Evolutionary conservation across 2,329 filamentous ascomycete genomes (phyloP).

Genomic region (Pestalotiopsis sp.): DNA sequence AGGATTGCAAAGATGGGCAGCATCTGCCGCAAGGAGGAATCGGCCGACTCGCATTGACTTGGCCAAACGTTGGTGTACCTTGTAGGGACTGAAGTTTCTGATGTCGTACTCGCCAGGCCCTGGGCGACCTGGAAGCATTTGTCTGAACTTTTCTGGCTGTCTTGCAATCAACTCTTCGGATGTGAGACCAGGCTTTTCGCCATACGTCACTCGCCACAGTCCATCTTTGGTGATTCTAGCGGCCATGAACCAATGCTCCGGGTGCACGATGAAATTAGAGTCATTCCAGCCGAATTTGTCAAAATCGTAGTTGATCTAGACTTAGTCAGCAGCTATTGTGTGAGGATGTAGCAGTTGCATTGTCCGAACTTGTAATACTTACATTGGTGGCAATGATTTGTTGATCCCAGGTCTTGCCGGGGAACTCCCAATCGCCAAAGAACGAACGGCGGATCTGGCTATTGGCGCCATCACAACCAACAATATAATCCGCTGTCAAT

Average conservation of each 20-base stretch:
- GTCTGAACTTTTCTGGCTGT: slow-evolving; percentile 47
- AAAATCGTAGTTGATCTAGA: slow-evolving; percentile 44
- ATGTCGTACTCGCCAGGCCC: slow-evolving; percentile 51
- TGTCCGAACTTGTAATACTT: slow-evolving; percentile 15
- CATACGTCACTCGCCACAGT: slow-evolving; percentile 56
- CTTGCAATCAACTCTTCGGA: slow-evolving; percentile 44
- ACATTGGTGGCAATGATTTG: slow-evolving; percentile 56
- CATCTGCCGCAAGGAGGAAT: slow-evolving; percentile 52
- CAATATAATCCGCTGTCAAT: slow-evolving; percentile 43
- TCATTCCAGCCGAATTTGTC: slow-evolving; percentile 44
- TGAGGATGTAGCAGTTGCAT: neutral
- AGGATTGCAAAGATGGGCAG: slow-evolving; percentile 55
- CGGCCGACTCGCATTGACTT: slow-evolving; percentile 48
- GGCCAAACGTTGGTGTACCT: slow-evolving; percentile 52
- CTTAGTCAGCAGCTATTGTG: slow-evolving; percentile 19
- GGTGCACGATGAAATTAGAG: slow-evolving; percentile 54
- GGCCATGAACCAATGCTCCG: slow-evolving; percentile 55
- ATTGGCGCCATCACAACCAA: slow-evolving; percentile 48
- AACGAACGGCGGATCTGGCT: slow-evolving; percentile 41
- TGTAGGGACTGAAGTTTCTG: slow-evolving; percentile 50
- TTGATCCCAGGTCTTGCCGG: slow-evolving; percentile 50
- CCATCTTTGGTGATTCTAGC: slow-evolving; percentile 51
- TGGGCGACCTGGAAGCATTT: slow-evolving; percentile 52
- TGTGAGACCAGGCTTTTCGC: slow-evolving; percentile 44
- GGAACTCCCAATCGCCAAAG: slow-evolving; percentile 43